A percentile compares a stretch with the other conserved stretches of the same genome.
phyloP scores from a whole-genome alignment of 2,329 filamentous ascomycete genomes.

The Scleromitrula shiraiana region DNA sequence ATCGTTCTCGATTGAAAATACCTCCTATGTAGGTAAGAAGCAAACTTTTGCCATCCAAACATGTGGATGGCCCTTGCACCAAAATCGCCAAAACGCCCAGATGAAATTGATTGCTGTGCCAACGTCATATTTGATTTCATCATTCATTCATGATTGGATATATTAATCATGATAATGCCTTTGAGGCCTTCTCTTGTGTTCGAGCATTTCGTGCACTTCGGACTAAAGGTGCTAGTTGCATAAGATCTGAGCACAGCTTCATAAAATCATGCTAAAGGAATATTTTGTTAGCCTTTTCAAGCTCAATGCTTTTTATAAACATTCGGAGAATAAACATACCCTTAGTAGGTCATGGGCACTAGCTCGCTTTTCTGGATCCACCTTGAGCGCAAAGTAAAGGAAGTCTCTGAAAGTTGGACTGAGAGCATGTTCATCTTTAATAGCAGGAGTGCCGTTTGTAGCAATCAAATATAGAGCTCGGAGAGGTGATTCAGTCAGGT shows the following conservation, averaged over 20 bases:
- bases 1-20: background rate
- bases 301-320: background rate
- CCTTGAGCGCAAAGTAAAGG: conserved; percentile 84
- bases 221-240: conserved; percentile 78
- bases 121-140: conserved; percentile 8
- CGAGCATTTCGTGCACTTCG: conserved; percentile 77
- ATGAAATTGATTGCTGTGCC: conserved; percentile 2
- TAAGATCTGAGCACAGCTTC: conserved; percentile 64
- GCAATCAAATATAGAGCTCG: conserved; percentile 93
- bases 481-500: conserved; percentile 88
- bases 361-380: conserved; percentile 93
- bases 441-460: conserved; percentile 88
- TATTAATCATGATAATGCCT: conserved; percentile 34
- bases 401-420: conserved; percentile 84
- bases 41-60: background rate
- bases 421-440: conserved; percentile 85
- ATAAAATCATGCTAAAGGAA: conserved; percentile 66
- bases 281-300: background rate
- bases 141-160: conserved; percentile 5
- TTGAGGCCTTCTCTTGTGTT: conserved; percentile 74
- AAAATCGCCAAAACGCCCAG: conserved; percentile 4
- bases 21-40: no score
- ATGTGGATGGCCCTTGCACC: background rate
- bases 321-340: conserved; percentile 48
- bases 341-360: conserved; percentile 88